Conservation (phyloP, 495 filamentous ascomycete genomes). For the Ramalina peruviana region DNA sequence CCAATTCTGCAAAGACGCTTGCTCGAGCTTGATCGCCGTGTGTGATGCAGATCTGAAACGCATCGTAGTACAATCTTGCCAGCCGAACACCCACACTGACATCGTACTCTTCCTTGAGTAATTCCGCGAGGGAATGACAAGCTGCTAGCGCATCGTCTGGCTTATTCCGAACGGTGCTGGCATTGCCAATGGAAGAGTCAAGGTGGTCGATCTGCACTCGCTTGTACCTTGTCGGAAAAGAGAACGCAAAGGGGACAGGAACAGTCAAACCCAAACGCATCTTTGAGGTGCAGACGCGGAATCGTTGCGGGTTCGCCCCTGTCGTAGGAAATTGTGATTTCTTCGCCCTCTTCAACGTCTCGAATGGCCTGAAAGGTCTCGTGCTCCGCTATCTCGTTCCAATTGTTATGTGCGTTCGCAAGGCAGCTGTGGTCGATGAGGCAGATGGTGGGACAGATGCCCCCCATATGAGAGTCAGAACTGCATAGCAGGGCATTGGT, state of each 20-base stretch:
- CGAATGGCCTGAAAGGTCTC: conserved; percentile 27
- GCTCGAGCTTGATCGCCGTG: conserved; percentile 32
- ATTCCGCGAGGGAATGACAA: conserved; percentile 12
- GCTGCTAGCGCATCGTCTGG: conserved; percentile 18
- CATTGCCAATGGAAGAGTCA: conserved; percentile 19
- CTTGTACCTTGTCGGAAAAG: conserved; percentile 12
- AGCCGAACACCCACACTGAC: conserved; percentile 18
- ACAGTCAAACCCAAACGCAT: conserved; percentile 28
- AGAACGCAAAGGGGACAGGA: conserved; percentile 25
- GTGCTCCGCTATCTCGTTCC: conserved; percentile 21
- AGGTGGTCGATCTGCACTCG: conserved; percentile 19
- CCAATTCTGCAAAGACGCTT: conserved; percentile 29
- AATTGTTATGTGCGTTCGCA: conserved; percentile 28
- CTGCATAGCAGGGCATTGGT: conserved; percentile 28
- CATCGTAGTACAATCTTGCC: conserved; percentile 25
- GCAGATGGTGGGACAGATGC: conserved; percentile 23
- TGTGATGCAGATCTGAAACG: conserved; percentile 30
- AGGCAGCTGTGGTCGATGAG: conserved; percentile 31
- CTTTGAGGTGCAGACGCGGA: conserved; percentile 19
- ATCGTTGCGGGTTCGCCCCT: conserved; percentile 16
- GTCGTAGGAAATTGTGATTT: conserved; percentile 28
- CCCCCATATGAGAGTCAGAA: conserved; percentile 18
- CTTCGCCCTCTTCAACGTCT: conserved; percentile 26
- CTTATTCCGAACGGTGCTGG: background rate
- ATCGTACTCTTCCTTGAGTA: conserved; percentile 22